A percentile compares a stretch with the other conserved stretches of the same genome.
These are phyloP conservation scores for Ceratocystis alfenasii DNA, from an alignment of 2,329 filamentous ascomycete genomes.

Conservation along the genomic window DNA sequence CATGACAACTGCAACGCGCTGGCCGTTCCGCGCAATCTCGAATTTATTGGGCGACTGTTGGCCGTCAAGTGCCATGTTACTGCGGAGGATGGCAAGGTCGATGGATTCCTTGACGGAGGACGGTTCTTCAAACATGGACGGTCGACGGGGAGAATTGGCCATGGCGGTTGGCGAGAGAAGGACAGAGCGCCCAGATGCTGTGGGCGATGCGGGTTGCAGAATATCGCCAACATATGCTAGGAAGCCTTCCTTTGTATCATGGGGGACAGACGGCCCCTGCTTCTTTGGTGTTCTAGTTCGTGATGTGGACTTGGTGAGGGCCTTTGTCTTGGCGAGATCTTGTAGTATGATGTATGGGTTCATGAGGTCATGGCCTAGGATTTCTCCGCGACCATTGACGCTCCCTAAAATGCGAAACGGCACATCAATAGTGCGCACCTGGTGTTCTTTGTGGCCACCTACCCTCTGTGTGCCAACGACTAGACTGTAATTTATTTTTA, in stretches of 20 bases:
- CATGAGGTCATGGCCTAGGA: slow-evolving; percentile 89
- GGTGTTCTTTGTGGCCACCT: slow-evolving; percentile 64
- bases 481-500: slow-evolving; percentile 85
- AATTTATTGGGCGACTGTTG: slow-evolving; percentile 83
- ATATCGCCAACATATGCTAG: slow-evolving; percentile 66
- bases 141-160: slow-evolving; percentile 41
- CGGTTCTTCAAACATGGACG: slow-evolving; percentile 44
- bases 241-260: slow-evolving; percentile 46
- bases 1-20: slow-evolving; percentile 80
- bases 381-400: slow-evolving; percentile 77
- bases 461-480: slow-evolving; percentile 84
- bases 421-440: slow-evolving; percentile 79
- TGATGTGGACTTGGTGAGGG: slow-evolving; percentile 23
- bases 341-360: slow-evolving; percentile 80
- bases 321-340: slow-evolving; percentile 55
- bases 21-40: slow-evolving; percentile 86
- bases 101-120: slow-evolving; percentile 71
- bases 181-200: slow-evolving; percentile 39
- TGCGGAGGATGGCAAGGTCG: slow-evolving; percentile 77
- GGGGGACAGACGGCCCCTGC: slow-evolving; percentile 27
- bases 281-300: slow-evolving; percentile 26
- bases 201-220: slow-evolving; percentile 39
- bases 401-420: slow-evolving; percentile 89
- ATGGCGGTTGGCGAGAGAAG: slow-evolving; percentile 61
- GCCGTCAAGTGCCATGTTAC: slow-evolving; percentile 54